Base-by-base conservation (phyloP, 1,284 basidiomycete species). In the Rhodofomes roseus region DNA sequence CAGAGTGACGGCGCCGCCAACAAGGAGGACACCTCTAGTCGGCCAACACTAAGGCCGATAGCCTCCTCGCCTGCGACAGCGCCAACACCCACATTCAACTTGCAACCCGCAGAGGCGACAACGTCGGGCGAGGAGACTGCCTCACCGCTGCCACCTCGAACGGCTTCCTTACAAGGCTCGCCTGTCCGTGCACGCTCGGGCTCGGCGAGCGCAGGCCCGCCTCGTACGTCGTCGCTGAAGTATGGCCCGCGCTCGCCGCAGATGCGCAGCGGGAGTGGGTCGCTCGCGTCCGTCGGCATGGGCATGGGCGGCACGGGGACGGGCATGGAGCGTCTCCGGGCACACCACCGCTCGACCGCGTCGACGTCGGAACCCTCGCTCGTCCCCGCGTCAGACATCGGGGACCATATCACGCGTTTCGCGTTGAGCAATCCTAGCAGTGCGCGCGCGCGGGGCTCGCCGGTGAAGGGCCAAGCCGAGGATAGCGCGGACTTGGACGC, bases 301-400 rank as follows among this genome's bases (percentile, higher is more conserved):
- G 44, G 71, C 71, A 44, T 34, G 31, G 31, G 31, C 11, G 31
- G 31, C 31, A 11, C 31, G 11, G 31, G 31, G 31, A 34, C 74
- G 74, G 63, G 85, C 56, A 70, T 74, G 16, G 73, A 77, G 51
- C 80, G 79, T 53, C 76, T 89, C 51, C 81, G 83, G 12, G 81
- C 83, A 27, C 79, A 86, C 56, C 86, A 86, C 68, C 84, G 85
- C 39, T 85, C 86, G 34, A 83, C 81, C 7, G 88, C 89, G 46
- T 91, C 88, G 55, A 87, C 81, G 61, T 92, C 90, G 40, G 89
- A 92, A 71, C 89, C 90, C 5, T 91, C 89, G 7, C 77, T 92
- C 44, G 70, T 91, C 57, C 77, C 85, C 22, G 72, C 70, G 39
- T 74, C 75, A 39, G 82, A 84, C 31, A 34, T 52, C 46, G 67